Base-by-base conservation (phyloP, 352 stramenopile species). In the Pythium phragmiticola region DNA sequence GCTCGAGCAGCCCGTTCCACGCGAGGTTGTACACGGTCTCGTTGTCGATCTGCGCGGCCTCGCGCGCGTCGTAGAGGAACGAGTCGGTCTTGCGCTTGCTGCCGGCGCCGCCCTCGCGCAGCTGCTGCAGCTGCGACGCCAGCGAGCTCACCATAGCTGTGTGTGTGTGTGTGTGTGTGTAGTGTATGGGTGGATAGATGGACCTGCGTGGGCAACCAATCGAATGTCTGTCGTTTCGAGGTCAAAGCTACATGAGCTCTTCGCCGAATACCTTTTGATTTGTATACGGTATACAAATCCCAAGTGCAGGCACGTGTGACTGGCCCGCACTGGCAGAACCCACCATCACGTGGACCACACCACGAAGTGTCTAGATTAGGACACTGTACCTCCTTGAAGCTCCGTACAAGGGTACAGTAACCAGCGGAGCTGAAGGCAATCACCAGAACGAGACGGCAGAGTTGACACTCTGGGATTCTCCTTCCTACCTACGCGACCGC, bases 21-120 rank as follows among this genome's bases (percentile, higher is more conserved):
- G 87, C 87, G 55, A 92, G 70, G 67, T 95, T 92, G 71, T 89
- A 95, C 9, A 93, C 69, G 9, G 82, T 94, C 70, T 93, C 84
- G 55, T 91, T 74, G 73, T 95, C 87, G 60, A 95, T 73, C 45
- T 83, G 80, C 63, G 85, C 80, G 8, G 87, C 87, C 47, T 93
- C 87, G 50, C 84, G 84, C 60, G 84, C 61, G 64, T 95, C 87
- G 58, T 95, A 92, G 34, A 95, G 75, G 70, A 95, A 95, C 49
- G 87, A 86, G 69, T 84, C 80, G 57, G 84, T 87, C 63, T 87
- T 88, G 68, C 81, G 80, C 69, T 94, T 90, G 73, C 79, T 90
- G 63, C 87, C 82, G 54, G 77, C 84, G 66, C 85, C 87, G 48
- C 69, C 73, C 64, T 92, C 82, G 53, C 87, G 83, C 42, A 95